Evolutionary conservation across 331 rosid species (phyloP).

Genomic region (Quercus tomentella): DNA sequence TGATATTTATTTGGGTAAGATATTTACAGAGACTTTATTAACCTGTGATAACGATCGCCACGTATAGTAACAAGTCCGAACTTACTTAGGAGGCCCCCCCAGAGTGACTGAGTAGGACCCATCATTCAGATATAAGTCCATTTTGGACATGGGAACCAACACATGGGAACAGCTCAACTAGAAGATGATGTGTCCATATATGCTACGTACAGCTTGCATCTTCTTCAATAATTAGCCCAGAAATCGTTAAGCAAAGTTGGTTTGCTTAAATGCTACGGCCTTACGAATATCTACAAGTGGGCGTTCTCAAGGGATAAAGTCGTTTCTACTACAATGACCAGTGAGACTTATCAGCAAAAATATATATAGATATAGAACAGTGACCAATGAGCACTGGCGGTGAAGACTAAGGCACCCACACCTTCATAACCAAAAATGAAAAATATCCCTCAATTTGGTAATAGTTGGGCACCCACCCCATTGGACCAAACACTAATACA

Average conservation of each 20-base stretch:
- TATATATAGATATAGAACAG: too few relatives aligned
- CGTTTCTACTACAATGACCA: constrained; percentile 1
- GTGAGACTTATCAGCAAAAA: neutral
- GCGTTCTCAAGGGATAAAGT: neutral
- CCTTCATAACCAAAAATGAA: too few relatives aligned
- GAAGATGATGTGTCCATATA: constrained; percentile 25
- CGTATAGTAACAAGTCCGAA: neutral
- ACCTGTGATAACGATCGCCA: neutral
- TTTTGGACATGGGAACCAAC: constrained; percentile 26
- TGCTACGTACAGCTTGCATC: neutral
- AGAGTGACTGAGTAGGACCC: neutral
- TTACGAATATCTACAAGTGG: constrained; percentile 27
- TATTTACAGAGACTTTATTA: neutral
- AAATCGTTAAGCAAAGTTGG: constrained; percentile 10
- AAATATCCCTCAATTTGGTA: neutral
- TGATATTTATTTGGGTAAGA: neutral
- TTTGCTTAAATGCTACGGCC: constrained; percentile 15
- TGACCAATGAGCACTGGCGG: too few relatives aligned
- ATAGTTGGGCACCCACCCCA: neutral
- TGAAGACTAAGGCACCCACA: neutral
- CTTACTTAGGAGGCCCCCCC: neutral
- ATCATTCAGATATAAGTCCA: constrained; percentile 17
- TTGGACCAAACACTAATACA: too few relatives aligned
- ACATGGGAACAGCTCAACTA: constrained; percentile 38
- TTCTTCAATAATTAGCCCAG: constrained; percentile 20